Evolutionary conservation across 2,329 filamentous ascomycete genomes (phyloP), one percentile per base, ranked within the genome.

Genomic region (Clarireedia monteithiana): DNA sequence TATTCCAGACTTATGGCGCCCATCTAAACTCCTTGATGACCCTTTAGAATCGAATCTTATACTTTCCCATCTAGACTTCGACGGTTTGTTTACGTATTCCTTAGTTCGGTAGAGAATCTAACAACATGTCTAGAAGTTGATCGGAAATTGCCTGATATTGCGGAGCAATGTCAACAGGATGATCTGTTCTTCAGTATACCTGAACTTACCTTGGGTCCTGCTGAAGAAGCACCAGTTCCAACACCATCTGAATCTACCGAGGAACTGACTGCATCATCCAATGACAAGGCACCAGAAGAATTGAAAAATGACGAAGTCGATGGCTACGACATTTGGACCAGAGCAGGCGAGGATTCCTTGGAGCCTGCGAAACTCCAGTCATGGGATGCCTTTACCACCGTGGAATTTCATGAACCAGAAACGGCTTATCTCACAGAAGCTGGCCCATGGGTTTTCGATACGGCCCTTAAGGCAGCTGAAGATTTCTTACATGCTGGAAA

Each of bases 391-490:
- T 91, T 91, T 63, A 71, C 77, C 1, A 67, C 71, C 10, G 63
- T 71, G 0, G 67, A 73, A n/a, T 66, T 73, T 5, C 66, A 73
- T 4, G 70, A 73, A 9, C 61, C 68, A 1, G 63, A 59, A 42
- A 77, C 81, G 1, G 69, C 77, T 1, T 85, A 88, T 59, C 71
- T 91, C 12, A 85, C 83, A 2, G 89, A 94, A 70, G 82, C 84
- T 27, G 86, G 86, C 0, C 74, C 85, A 1, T 69, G 69, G 9
- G 76, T 80, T 2, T 88, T 89, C 58, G 86, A 92, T 71, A 81
- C 85, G 6, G 74, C 83, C 2, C 62, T 87, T 3, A 64, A 67
- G 59, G 69, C 72, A 49, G 61, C 67, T 17, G 68, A 68, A 26
- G 79, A 76, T 59, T 73, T 69, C 53, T 64, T 75, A 36, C 62